These are phyloP conservation scores for Amanita pallidorosea DNA, from an alignment of 768 basidiomycete genomes.

Conservation along the genomic window DNA sequence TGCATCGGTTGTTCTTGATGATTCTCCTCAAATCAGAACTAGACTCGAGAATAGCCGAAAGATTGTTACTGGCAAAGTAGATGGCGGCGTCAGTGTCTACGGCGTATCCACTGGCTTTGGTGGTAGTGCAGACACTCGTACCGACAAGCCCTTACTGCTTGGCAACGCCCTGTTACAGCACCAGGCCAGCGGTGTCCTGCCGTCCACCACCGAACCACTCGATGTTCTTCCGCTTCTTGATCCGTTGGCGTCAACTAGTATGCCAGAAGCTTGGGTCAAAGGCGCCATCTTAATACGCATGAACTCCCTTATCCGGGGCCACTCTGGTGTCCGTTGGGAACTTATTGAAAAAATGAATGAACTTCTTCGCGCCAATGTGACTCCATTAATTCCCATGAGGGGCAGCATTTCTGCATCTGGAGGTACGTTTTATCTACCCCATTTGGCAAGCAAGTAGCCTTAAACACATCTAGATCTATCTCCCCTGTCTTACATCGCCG, in stretches of 20 bases:
- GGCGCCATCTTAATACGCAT: constrained; percentile 81
- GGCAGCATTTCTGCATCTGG: constrained; percentile 80
- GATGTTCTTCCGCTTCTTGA: constrained; percentile 60
- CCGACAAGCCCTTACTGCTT: constrained; percentile 59
- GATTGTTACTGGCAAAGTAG: constrained; percentile 58
- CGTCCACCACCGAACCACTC: constrained; percentile 37
- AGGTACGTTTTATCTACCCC: constrained; percentile 28
- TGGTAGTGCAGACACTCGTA: constrained; percentile 82
- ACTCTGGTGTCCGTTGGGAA: constrained; percentile 77
- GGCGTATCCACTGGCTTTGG: constrained; percentile 82
- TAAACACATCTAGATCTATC: constrained; percentile 41
- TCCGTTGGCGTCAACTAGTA: constrained; percentile 53
- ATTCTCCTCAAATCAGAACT: constrained; percentile 32
- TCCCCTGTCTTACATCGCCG: constrained; percentile 78
- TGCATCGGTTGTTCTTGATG: constrained; percentile 38
- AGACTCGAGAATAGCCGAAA: constrained; percentile 54
- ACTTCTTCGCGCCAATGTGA: constrained; percentile 62
- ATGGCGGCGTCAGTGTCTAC: constrained; percentile 61
- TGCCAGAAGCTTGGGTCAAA: constrained; percentile 85
- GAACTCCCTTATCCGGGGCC: constrained; percentile 83
- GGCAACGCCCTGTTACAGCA: constrained; percentile 81
- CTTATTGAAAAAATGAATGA: constrained; percentile 72
- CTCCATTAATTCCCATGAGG: constrained; percentile 71
- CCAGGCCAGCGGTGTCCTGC: constrained; percentile 66
- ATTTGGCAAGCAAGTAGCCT: constrained; percentile 9